Evolutionary conservation across 768 basidiomycete genomes (phyloP), one percentile per base, ranked within the genome.

Genomic region (Suillus ampliporus): DNA sequence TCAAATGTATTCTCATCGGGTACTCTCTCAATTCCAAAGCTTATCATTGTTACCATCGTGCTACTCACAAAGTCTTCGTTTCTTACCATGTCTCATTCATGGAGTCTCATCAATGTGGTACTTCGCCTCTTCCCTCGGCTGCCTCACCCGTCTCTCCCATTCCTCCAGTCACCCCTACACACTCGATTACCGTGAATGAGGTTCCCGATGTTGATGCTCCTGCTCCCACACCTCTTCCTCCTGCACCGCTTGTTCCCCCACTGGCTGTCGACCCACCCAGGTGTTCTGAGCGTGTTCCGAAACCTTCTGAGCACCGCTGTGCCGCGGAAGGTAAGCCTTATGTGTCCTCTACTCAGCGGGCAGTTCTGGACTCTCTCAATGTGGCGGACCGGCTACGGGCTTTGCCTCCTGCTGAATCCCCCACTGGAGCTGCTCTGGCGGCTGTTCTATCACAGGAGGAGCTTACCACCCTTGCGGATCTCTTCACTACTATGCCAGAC

Each of bases 11-110:
- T 0, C 61, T 69, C 10, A 46, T 69, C 10, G 64, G 68, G 3
- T 67, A 69, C 47, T 3, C 6, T 3, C 31, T 31, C 6, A 6
- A 31, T 31, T 31, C 31, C 31, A 31, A 31, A 31, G 31, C 31
- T 31, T 71, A 71, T 46, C 51, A 54, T 0, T 64, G 60, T 47
- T 69, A 54, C 38, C 44, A 69, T 14, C n/a, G 54, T 6, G 9
- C 28, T 11, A 61, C 61, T 1, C 41, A 60, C n/a, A 63, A 64
- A 15, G 38, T 72, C 58, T 4, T 69, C 53, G 19, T 17, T 15
- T 65, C 61, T 15, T 54, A 65, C 56, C 70, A 72, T 44, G 70
- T 74, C 31, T 54, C 52, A 0, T 74, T 73, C 46, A 62, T 71
- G 11, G 66, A 72, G 48, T 63, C 62, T 0, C 65, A 66, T 21